Conservation (phyloP, 1,139 yeast species). For the Blastobotrys arbuscula region DNA sequence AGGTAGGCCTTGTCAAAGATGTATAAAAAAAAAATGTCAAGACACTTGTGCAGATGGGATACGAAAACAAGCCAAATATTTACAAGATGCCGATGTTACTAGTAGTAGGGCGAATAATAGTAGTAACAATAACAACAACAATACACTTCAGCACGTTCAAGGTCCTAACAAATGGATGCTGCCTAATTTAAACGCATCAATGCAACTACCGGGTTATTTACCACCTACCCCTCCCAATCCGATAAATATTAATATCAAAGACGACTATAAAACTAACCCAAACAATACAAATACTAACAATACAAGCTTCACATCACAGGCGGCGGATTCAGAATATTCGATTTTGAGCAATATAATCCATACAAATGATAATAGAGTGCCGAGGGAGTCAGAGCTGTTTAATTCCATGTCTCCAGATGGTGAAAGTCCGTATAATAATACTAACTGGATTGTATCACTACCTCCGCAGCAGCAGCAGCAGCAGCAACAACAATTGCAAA, state of each 20-base stretch:
- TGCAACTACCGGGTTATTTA: conserved; percentile 15
- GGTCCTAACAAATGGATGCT: background rate
- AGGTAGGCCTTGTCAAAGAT: conserved; percentile 69
- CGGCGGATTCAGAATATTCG: conserved; percentile 77
- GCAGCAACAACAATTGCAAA: background rate
- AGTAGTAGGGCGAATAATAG: background rate
- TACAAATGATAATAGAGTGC: conserved; percentile 11
- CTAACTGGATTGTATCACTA: background rate
- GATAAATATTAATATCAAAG: background rate
- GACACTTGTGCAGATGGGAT: conserved; percentile 82
- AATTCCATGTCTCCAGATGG: conserved; percentile 10
- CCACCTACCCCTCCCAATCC: conserved; percentile 16
- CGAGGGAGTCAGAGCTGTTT: background rate
- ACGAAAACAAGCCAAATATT: conserved; percentile 73
- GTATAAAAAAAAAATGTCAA: conserved; percentile 64
- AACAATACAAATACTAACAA: background rate
- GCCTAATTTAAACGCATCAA: conserved; percentile 14
- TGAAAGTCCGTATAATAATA: conserved; percentile 8
- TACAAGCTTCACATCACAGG: conserved; percentile 54
- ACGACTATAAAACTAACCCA: background rate
- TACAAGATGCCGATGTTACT: conserved; percentile 32
- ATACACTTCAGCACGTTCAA: background rate
- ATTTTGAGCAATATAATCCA: conserved; percentile 64
- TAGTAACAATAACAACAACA: conserved; percentile 1
- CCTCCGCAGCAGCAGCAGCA: conserved; percentile 5